Conservation (phyloP, 2,329 filamentous ascomycete genomes). For the Aureobasidium mangrovei region DNA sequence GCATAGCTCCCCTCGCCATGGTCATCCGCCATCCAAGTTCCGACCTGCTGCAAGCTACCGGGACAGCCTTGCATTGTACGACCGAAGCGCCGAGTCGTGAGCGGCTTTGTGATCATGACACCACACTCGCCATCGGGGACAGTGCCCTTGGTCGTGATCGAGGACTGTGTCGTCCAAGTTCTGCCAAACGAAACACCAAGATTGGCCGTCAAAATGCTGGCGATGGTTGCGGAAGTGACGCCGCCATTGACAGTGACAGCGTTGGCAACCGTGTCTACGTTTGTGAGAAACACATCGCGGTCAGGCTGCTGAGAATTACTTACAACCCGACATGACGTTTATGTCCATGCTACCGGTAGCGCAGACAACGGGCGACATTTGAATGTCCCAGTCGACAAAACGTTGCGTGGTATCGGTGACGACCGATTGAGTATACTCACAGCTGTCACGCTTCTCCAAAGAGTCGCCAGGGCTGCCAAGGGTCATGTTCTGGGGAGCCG, state of each 20-base stretch:
- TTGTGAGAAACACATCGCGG: background rate
- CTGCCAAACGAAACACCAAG: conserved; percentile 12
- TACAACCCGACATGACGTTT: conserved; percentile 11
- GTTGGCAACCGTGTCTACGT: conserved; percentile 13
- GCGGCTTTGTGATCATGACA: conserved; percentile 18
- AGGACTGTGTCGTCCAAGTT: conserved; percentile 11
- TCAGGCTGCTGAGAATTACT: background rate
- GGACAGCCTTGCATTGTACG: conserved; percentile 17
- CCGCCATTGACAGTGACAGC: background rate
- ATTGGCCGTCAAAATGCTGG: background rate
- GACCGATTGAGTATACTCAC: background rate
- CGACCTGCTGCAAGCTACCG: conserved; percentile 15
- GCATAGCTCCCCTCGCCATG: conserved; percentile 15
- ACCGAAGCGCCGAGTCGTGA: conserved; percentile 19
- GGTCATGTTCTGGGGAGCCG: background rate
- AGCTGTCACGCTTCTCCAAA: background rate
- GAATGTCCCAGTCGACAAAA: conserved; percentile 18
- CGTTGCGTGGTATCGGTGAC: background rate
- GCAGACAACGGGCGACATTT: conserved; percentile 18
- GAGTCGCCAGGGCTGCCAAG: background rate
- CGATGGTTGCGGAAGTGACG: background rate
- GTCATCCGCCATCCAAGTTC: conserved; percentile 19
- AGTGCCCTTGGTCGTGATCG: conserved; percentile 16
- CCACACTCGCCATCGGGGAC: conserved; percentile 15
- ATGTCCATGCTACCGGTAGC: conserved; percentile 11